Evolutionary conservation across 768 basidiomycete genomes (phyloP), one percentile per base, ranked within the genome.

Genomic region (Russula dissimulans): DNA sequence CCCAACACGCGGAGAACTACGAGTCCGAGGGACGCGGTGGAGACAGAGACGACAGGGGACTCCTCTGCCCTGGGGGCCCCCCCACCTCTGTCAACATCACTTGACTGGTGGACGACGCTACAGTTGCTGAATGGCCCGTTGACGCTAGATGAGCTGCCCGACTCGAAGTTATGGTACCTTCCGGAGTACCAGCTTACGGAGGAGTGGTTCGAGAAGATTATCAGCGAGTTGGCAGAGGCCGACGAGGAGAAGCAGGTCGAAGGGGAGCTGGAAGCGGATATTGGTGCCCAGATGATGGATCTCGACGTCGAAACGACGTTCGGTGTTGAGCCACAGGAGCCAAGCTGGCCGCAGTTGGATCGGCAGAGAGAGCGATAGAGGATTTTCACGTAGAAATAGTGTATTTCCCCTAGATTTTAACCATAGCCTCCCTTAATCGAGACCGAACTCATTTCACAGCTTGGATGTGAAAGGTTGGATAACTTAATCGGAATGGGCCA

Each of bases 101-200:
- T 61, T 2, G 50, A 48, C n/a, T 60, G 59, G 59, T 60, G 59
- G 59, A 22, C 46, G 14, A 6, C 5, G 15, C 5, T 5, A 11
- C 32, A 15, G 18, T 29, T 7, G 8, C 31, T 38, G 14, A 3
- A 26, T 0, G 18, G 8, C 6, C 9, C 14, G 26, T 17, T 47
- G 60, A 17, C 60, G 51, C 41, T 57, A 10, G 61, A 62, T 26
- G 56, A 57, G 41, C 26, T 61, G 9, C 60, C 60, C 6, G 51
- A 57, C 14, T 57, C 56, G 7, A 31, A 22, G 12, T 29, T 17
- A 9, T 5, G 45, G 10, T 15, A 12, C 1, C 38, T 48, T 17
- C 56, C 56, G 17, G 51, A 57, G 56, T 62, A 62, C 38, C 50
- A 62, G 45, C 45, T 57, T 6, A 62, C 61, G 38, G 31, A 62